Percentiles rank a stretch among this genome's conserved stretches.
phyloP scores from a whole-genome alignment of 2,329 filamentous ascomycete species.

The Aspergillus flavus region DNA sequence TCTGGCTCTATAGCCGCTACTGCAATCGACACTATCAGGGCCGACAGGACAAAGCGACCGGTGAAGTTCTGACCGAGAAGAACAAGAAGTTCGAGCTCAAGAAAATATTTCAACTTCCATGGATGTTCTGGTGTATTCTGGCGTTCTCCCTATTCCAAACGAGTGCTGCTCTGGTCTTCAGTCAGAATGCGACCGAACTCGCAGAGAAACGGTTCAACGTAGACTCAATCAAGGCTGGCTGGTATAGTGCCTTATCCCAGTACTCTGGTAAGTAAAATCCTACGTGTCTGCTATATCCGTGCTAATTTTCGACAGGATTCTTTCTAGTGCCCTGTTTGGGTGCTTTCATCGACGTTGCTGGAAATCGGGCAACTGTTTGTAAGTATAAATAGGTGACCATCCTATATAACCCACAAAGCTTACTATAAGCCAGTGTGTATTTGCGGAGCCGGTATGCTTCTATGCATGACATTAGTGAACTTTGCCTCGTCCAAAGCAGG shows the following conservation, averaged over 20 bases:
- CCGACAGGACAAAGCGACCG: constrained; percentile 58
- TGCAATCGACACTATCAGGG: constrained; percentile 52
- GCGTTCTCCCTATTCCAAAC: constrained; percentile 63
- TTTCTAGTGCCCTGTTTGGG: constrained; percentile 61
- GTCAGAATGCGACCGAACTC: constrained; percentile 62
- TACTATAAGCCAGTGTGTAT: constrained; percentile 29
- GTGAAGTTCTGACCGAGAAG: constrained; percentile 62
- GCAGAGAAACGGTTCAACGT: constrained; percentile 62
- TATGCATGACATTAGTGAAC: constrained; percentile 58
- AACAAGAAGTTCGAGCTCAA: constrained; percentile 59
- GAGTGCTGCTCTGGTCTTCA: constrained; percentile 57
- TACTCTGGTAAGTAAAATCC: constrained; percentile 46
- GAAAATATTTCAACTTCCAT: constrained; percentile 61
- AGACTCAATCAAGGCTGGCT: constrained; percentile 59
- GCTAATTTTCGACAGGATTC: constrained; percentile 41
- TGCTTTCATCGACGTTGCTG: constrained; percentile 59
- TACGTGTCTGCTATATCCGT: not conserved
- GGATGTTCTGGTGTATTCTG: constrained; percentile 62
- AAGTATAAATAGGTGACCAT: constrained; percentile 20
- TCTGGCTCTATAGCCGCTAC: constrained; percentile 60
- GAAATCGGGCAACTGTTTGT: constrained; percentile 54
- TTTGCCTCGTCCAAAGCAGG: constrained; percentile 54
- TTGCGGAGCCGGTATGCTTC: constrained; percentile 54
- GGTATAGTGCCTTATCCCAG: constrained; percentile 61
- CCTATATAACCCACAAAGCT: constrained; percentile 26